Percentiles rank a stretch among this genome's conserved stretches.
phyloP scores from a whole-genome alignment of 2,329 filamentous ascomycete species.

The Stachybotrys elegans region DNA sequence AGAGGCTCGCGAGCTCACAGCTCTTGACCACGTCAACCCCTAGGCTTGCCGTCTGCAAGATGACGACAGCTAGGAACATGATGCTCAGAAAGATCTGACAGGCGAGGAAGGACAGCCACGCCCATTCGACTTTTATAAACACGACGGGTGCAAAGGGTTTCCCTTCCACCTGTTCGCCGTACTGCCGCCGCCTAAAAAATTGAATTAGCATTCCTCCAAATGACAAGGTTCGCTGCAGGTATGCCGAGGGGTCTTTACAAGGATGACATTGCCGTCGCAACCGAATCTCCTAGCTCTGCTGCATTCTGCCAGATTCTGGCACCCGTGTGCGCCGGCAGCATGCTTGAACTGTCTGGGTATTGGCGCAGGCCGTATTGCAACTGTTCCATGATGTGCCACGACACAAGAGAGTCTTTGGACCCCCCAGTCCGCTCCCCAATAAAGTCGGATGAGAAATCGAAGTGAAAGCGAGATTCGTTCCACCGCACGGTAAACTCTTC shows the following conservation, averaged over 20 bases:
- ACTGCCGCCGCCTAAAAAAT: background rate
- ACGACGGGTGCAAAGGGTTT: constrained; percentile 4
- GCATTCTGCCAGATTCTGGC: background rate
- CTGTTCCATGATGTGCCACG: no score
- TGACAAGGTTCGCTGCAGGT: no score
- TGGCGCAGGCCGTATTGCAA: no score
- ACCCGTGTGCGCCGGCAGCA: no score
- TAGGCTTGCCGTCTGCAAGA: constrained; percentile 6
- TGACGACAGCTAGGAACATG: constrained; percentile 7
- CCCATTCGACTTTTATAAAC: constrained; percentile 10
- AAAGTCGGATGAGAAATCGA: background rate
- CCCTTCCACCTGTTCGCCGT: background rate
- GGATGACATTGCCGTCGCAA: background rate
- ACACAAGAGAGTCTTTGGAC: background rate
- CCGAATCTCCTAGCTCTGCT: background rate
- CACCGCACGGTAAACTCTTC: background rate
- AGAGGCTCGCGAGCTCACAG: constrained; percentile 7
- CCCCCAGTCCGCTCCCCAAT: background rate
- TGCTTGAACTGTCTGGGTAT: no score
- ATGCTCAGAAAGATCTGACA: constrained; percentile 10
- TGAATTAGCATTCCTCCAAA: no score
- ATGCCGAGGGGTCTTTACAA: no score
- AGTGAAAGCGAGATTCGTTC: no score
- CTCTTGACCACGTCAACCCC: constrained; percentile 13
- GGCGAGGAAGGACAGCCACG: constrained; percentile 12